Base-by-base conservation (phyloP, 345 rosid species). In the Angophora floribunda region DNA sequence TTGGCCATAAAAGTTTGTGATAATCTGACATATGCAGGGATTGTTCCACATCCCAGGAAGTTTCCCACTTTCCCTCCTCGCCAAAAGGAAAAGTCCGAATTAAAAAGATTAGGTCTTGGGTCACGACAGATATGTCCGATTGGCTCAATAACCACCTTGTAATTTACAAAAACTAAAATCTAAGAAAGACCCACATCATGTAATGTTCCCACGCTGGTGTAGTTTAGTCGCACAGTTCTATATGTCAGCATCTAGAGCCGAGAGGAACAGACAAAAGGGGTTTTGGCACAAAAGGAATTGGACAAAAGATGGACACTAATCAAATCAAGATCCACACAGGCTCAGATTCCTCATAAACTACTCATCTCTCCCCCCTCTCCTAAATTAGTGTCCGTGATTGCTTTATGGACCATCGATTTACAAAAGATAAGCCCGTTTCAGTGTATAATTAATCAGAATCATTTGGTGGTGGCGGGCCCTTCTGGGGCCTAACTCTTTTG, bases 181-280 rank as follows among this genome's bases (percentile, higher is more conserved):
- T 4, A 32, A 32, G 24, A 70, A 17, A 70, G 8, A 22, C 84
- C 49, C 22, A 1, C 17, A 52, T 52, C 63, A 44, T 75, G 51
- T 88, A 53, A 87, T 92, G 88, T 86, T 93, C 92, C 93, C 51
- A 92, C 89, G 94, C 90, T 88, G 93, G 93, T 94, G 93, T 93
- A 89, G 90, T 89, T 89, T 89, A 86, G 92, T 90, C 87, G 88
- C 90, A 85, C 80, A 44, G 85, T 90, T 88, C 82, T 55, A 17
- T 75, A 91, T 36, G 41, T 86, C 93, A 85, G 45, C 89, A 90
- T 89, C 91, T 78, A 67, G 89, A 89, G 75, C 47, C 47, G 67
- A 45, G 50, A 82, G 90, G 36, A 90, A 89, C 82, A 61, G 59
- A 87, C 86, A 86, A 78, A 49, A 88, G 78, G 63, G 85, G 85